Percentiles rank a stretch among this genome's conserved stretches.
Evolutionary conservation across 371 early-diverging fungal genomes (phyloP).

Genomic region (Polyrhizophydium stewartii): DNA sequence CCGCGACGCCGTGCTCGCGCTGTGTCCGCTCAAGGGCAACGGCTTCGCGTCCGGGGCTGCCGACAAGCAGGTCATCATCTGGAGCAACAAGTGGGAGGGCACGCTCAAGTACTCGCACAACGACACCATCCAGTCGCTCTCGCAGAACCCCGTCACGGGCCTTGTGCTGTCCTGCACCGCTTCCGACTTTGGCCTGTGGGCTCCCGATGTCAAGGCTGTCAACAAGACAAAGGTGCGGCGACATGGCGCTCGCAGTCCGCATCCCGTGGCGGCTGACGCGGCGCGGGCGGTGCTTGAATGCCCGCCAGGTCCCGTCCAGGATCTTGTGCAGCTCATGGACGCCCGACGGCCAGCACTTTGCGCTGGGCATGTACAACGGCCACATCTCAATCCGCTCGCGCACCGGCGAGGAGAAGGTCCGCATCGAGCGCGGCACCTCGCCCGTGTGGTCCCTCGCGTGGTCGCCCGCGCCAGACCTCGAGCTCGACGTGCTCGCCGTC

Average conservation of each 20-base stretch:
- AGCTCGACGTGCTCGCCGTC: constrained; percentile 40
- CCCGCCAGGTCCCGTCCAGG: constrained; percentile 33
- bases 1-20: constrained; percentile 37
- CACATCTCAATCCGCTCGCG: constrained; percentile 39
- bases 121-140: constrained; percentile 46
- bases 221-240: constrained; percentile 44
- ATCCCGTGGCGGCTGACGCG: too few species aligned
- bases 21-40: constrained; percentile 15
- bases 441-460: constrained; percentile 50
- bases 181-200: constrained; percentile 52
- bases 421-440: constrained; percentile 40
- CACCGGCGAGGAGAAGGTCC: constrained; percentile 43
- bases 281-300: neutral
- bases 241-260: too few species aligned
- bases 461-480: constrained; percentile 30
- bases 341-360: constrained; percentile 45
- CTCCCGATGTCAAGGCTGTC: constrained; percentile 44
- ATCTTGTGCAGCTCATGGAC: constrained; percentile 45
- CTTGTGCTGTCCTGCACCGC: constrained; percentile 40
- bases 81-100: constrained; percentile 42
- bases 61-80: constrained; percentile 51
- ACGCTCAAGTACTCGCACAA: constrained; percentile 47
- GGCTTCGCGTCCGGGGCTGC: constrained; percentile 48
- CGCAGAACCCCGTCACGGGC: constrained; percentile 39
- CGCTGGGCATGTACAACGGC: constrained; percentile 50